Base-by-base conservation (phyloP, 2,329 filamentous ascomycete species). In the Ceratocystis cubensis region DNA sequence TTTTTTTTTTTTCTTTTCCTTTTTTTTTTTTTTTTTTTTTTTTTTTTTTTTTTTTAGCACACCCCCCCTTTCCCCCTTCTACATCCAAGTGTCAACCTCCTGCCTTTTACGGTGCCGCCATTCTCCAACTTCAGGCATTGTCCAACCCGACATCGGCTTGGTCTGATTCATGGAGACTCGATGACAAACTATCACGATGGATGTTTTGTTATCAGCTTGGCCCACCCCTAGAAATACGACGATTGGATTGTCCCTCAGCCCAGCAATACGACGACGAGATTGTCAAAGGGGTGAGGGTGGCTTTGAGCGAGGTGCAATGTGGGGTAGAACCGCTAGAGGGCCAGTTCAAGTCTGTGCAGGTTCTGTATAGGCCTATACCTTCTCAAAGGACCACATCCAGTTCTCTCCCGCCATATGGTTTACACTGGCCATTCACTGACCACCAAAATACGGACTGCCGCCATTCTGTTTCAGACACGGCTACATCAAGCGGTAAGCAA, bases 131-230 rank as follows among this genome's bases (percentile, higher is more conserved):
- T 13, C 33, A 37, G 33, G 33, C 33, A 37, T 37, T 37, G 5
- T 30, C 25, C 53, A 57, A 57, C 53, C 53, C 53, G 53, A 57
- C 53, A 57, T 57, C 53, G 53, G 53, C 53, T 30, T 30, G 53
- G 3, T 30, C 2, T 30, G 53, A 37, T 37, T 5, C 20, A 28
- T 17, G 53, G 33, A 37, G 33, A 30, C 53, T 28, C 53, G 25
- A 57, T 30, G 8, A 20, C 53, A n/a, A 28, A 57, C 8, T 22
- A 30, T 28, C 22, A 57, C 22, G 25, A 57, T 28, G 4, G 17
- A 57, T 28, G 53, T 30, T 30, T 28, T 28, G 22, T 57, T 57
- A 57, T 57, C 53, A 57, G 28, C 53, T 33, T 33, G 22, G 53
- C 10, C 22, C 53, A 57, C 53, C 22, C 50, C 25, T 28, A 17